Base-by-base conservation (phyloP, 2,329 filamentous ascomycete genomes). In the Chrysoporthe cubensis region DNA sequence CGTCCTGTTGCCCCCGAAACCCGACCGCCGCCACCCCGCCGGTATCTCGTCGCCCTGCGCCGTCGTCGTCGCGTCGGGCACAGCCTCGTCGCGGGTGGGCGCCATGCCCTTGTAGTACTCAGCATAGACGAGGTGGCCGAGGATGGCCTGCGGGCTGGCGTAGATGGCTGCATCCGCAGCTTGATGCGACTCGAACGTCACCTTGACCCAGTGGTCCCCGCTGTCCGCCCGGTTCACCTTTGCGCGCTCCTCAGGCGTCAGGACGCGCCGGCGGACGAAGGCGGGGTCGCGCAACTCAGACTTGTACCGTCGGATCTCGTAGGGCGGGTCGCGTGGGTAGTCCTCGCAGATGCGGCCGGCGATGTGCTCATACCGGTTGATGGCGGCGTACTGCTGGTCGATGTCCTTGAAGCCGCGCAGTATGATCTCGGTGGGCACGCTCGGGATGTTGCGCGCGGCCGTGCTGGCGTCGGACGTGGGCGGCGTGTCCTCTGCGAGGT, bases 271-370 rank as follows among this genome's bases (percentile, higher is more conserved):
- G 67, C 89, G 87, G 60, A 90, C 89, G 9, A 91, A 87, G 11
- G 91, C 89, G 62, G 91, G 88, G 73, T 93, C 90, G 71, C 91
- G 87, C 70, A 92, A 87, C 72, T 94, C 88, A 1, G 90, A 87
- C 75, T 92, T 91, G 81, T 91, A 95, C 67, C 91, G 85, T 67
- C 86, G 84, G 75, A 88, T 87, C 70, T 89, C 85, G 66, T 88
- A 84, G 2, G 92, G 91, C n/a, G 95, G 91, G 71, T 92, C 90
- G 70, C 95, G 90, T 9, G 94, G 89, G 79, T 98, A 98, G 80
- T 97, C 94, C 80, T 98, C 95, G 79, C 94, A 94, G 76, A 97
- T 93, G 71, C 88, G 82, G 37, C 94, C 94, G 7, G 92, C 95
- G 54, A 97, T 89, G 69, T 90, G 87, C 81, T 97, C 95, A 80